These are phyloP conservation scores for Rhizophagus clarus DNA, from an alignment of 192 early-diverging fungal species.

Conservation along the genomic window DNA sequence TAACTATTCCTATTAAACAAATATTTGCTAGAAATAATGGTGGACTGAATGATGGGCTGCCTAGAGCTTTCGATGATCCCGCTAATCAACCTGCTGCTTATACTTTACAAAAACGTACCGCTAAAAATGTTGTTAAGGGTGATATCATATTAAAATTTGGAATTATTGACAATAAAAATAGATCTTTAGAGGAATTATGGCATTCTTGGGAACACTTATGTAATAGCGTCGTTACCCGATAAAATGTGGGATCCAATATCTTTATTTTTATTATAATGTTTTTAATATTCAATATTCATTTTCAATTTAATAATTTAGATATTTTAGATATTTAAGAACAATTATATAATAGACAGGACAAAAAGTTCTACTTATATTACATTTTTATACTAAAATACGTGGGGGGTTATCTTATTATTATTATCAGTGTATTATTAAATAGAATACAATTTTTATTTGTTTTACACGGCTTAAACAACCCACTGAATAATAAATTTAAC, in stretches of 20 bases:
- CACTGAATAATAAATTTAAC: not conserved
- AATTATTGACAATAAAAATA: not conserved
- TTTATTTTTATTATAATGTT: too few relatives aligned
- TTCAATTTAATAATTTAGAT: too few relatives aligned
- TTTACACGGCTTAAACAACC: not conserved
- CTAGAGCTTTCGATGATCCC: slow-evolving; percentile 56
- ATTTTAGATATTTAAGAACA: too few relatives aligned
- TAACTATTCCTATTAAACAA: slow-evolving; percentile 57
- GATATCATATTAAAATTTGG: slow-evolving; percentile 35
- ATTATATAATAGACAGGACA: too few relatives aligned
- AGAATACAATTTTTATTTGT: not conserved
- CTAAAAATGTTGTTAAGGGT: slow-evolving; percentile 27
- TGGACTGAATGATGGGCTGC: slow-evolving; percentile 37
- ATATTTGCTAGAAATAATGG: slow-evolving; percentile 45
- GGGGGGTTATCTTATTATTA: too few relatives aligned
- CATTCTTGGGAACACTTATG: slow-evolving; percentile 18
- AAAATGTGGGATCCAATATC: not conserved
- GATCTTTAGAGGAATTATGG: slow-evolving; percentile 14
- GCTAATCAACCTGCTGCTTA: slow-evolving; percentile 44
- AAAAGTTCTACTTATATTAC: too few relatives aligned
- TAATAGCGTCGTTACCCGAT: not conserved
- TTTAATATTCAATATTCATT: too few relatives aligned
- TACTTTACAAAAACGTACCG: slow-evolving; percentile 21
- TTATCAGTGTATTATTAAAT: too few relatives aligned
- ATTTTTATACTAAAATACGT: too few relatives aligned